Evolutionary conservation across 2,329 filamentous ascomycete species (phyloP).

Genomic region (Claviceps capensis): DNA sequence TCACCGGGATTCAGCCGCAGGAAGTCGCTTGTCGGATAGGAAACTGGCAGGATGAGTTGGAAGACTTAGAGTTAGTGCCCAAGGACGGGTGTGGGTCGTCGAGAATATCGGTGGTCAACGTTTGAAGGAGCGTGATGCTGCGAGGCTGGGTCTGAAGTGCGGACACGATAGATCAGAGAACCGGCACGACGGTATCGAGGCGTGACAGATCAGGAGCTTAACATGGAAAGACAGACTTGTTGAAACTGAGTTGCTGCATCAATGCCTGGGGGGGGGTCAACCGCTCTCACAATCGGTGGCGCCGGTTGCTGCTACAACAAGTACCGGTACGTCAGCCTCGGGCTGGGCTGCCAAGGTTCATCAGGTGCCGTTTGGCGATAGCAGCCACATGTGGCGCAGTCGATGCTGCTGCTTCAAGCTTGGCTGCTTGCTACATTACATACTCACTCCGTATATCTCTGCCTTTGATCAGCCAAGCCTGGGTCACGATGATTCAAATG

Average conservation of each 20-base stretch:
- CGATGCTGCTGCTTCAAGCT: not conserved
- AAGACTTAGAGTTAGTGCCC: not conserved
- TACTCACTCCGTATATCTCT: too few relatives aligned
- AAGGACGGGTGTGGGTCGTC: not conserved
- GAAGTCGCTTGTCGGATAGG: not conserved
- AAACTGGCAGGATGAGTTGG: not conserved
- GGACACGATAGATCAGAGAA: constrained; percentile 11
- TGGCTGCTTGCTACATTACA: too few relatives aligned
- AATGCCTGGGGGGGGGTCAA: constrained; percentile 9
- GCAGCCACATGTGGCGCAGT: constrained; percentile 14
- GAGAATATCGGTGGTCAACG: not conserved
- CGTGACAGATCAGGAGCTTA: constrained; percentile 17
- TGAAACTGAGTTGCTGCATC: constrained; percentile 6
- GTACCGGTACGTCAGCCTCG: not conserved
- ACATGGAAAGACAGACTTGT: constrained; percentile 12
- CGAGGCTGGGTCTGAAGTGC: constrained; percentile 4
- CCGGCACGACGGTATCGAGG: constrained; percentile 15
- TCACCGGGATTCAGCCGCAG: constrained; percentile 1
- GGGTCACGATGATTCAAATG: too few relatives aligned
- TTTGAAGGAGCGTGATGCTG: not conserved
- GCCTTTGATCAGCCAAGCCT: too few relatives aligned
- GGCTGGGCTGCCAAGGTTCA: not conserved
- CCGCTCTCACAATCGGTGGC: not conserved
- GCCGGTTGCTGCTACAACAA: not conserved
- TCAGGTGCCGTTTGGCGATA: not conserved